Base-by-base conservation (phyloP, 163 green algal genomes). In the Scenedesmus sp. region DNA sequence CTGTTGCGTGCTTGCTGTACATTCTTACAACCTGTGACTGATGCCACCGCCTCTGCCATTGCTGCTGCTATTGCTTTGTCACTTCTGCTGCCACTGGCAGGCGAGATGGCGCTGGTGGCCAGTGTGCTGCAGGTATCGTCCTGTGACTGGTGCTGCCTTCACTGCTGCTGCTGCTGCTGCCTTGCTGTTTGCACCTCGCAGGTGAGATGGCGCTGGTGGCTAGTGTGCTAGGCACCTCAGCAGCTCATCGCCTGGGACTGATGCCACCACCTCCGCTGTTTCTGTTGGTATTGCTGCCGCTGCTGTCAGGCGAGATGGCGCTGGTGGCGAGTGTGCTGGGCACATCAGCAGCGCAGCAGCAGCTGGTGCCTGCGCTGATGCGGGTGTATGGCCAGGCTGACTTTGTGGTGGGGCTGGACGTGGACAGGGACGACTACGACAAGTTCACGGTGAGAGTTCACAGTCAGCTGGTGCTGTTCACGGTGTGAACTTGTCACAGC, bases 351-450 rank as follows among this genome's bases (percentile, higher is more conserved):
- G 88, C 90, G 67, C 26, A 87, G 87, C 74, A 94, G 56, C 84
- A 95, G 74, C 94, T 98, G 57, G 90, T 97, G 85, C 96, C 96
- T 1, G 96, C 96, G 16, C 94, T 98, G 57, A 97, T 98, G 96
- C 87, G 93, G 20, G 93, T 94, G 4, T 97, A 98, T 84, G 94
- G 95, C 4, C 93, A 93, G 20, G 96, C 96, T 4, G 97, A 98
- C 90, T 94, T 96, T 92, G 97, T 98, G 85, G 97, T 98, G 76
- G 96, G 97, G 9, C 94, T 98, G 90, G 97, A 98, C 74, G 97
- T 98, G 73, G 97, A 98, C 91, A 94, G 94, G 56, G 77, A 92
- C 59, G 52, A 70, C 77, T 98, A 96, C 92, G 96, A 98, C 94
- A 98, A 98, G 94, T 98, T 97, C 89, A 90, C 67, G 77, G 94